phyloP scores from a whole-genome alignment of 495 filamentous ascomycete species.

The Neurospora africana region DNA sequence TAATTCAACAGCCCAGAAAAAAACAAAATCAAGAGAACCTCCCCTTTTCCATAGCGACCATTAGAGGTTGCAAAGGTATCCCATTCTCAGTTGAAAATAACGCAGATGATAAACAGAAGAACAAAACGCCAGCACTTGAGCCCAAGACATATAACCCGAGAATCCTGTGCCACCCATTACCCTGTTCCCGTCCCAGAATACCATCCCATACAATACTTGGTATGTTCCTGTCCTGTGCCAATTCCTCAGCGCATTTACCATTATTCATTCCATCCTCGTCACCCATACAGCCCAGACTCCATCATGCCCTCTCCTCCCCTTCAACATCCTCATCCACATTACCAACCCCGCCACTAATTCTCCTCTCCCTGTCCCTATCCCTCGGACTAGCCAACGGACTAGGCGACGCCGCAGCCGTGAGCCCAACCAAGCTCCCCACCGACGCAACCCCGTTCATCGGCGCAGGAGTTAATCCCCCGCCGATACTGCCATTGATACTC shows the following conservation, averaged over 20 bases:
- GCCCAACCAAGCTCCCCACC: background rate
- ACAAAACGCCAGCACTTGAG: background rate
- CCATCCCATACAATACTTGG: background rate
- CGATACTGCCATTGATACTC: constrained; percentile 69
- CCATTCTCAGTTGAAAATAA: background rate
- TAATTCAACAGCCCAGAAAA: background rate
- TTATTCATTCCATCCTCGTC: background rate
- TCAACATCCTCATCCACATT: constrained; percentile 14
- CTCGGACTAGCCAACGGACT: constrained; percentile 54
- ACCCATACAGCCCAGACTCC: background rate
- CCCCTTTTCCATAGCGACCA: background rate
- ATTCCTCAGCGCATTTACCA: background rate
- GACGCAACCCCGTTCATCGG: background rate
- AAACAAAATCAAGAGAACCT: background rate
- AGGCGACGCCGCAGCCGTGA: constrained; percentile 17
- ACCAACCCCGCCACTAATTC: constrained; percentile 6
- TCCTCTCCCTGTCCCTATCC: constrained; percentile 24
- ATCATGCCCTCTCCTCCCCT: background rate
- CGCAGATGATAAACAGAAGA: background rate
- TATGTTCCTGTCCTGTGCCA: background rate
- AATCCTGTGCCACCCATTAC: background rate
- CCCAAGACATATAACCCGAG: background rate
- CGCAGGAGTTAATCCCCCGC: constrained; percentile 24
- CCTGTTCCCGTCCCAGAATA: background rate
- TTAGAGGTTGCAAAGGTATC: background rate